phyloP scores from a whole-genome alignment of 148 eudicot species.

The Fallopia convolvulus region DNA sequence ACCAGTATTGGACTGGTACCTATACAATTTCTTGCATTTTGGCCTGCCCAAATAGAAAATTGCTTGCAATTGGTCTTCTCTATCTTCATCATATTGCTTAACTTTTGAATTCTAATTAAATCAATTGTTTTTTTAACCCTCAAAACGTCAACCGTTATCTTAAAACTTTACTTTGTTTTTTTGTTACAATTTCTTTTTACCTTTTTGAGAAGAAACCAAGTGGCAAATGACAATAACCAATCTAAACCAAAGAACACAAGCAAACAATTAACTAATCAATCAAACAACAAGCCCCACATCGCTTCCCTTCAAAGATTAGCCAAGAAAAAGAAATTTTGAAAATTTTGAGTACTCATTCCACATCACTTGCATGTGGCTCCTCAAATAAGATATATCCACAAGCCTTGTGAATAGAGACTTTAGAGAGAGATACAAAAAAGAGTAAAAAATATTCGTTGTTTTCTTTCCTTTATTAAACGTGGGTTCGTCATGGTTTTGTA shows the following conservation, averaged over 20 bases:
- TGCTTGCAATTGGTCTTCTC: no score
- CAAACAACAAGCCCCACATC: background rate
- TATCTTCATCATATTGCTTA: no score
- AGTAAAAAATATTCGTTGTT: background rate
- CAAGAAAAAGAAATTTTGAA: background rate
- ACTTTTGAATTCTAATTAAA: no score
- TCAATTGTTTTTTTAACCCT: no score
- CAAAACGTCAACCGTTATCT: no score
- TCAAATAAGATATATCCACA: background rate
- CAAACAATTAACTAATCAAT: background rate
- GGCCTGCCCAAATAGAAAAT: no score
- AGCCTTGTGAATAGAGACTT: background rate
- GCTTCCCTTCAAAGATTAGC: conserved; percentile 1
- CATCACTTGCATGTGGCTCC: background rate
- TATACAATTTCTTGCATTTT: no score
- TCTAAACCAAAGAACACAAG: background rate
- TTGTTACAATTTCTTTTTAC: no score
- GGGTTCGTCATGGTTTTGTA: conserved; percentile 1
- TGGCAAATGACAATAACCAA: background rate
- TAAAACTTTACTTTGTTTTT: no score
- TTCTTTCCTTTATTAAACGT: background rate
- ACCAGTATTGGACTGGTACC: no score
- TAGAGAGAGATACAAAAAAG: background rate
- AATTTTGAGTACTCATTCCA: background rate
- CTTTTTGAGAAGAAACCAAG: no score